Evolutionary conservation across 352 stramenopile species (phyloP).

Genomic region (Phytophthora citricola): DNA sequence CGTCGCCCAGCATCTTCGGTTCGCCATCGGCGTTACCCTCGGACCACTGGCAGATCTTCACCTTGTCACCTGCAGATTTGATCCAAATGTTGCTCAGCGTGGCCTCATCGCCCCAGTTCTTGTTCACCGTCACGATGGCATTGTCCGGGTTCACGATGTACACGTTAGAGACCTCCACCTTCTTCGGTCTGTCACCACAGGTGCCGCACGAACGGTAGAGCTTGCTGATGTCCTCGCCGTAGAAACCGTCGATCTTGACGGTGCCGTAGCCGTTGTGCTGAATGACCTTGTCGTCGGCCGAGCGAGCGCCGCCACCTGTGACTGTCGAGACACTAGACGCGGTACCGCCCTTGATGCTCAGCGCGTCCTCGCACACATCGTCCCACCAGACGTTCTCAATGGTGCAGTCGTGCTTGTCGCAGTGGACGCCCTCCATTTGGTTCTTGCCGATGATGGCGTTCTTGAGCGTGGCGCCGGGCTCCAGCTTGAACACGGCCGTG

Average conservation of each 20-base stretch:
- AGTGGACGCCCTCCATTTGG: conserved; percentile 25
- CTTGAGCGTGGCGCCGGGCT: conserved; percentile 19
- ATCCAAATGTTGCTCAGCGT: conserved; percentile 48
- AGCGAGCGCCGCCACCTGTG: conserved; percentile 30
- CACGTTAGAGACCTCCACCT: conserved; percentile 27
- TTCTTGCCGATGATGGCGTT: conserved; percentile 28
- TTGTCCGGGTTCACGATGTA: conserved; percentile 40
- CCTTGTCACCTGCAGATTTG: conserved; percentile 12
- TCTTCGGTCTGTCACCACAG: conserved; percentile 10
- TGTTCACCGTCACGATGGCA: conserved; percentile 46
- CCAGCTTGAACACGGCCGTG: conserved; percentile 42
- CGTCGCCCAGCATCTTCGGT: conserved; percentile 35
- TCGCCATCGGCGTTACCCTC: conserved; percentile 25
- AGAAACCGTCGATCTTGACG: conserved; percentile 30
- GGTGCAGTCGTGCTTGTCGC: conserved; percentile 12
- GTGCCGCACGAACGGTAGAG: conserved; percentile 29
- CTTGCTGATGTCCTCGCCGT: conserved; percentile 22
- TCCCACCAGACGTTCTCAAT: conserved; percentile 20
- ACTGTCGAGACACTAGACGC: conserved; percentile 33
- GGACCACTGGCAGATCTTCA: conserved; percentile 45
- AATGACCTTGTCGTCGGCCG: conserved; percentile 48
- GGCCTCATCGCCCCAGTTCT: conserved; percentile 48
- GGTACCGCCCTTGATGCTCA: conserved; percentile 42
- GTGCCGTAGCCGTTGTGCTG: conserved; percentile 36
- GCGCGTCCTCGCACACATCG: conserved; percentile 21